phyloP scores from a whole-genome alignment of 192 early-diverging fungal genomes.

The Gaertneriomyces sp. region DNA sequence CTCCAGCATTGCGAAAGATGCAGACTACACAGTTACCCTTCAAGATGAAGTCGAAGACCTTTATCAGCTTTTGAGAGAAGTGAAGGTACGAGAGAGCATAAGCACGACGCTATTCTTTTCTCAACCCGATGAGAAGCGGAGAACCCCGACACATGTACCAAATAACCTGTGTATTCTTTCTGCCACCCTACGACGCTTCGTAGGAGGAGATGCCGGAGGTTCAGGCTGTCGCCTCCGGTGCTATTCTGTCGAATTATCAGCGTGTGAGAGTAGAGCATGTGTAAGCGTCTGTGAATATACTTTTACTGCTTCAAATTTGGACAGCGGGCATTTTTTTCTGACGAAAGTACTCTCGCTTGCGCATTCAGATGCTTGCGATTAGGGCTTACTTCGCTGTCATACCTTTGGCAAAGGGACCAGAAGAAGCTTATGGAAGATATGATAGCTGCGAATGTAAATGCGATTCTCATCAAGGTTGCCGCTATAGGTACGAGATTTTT shows the following conservation, averaged over 20 bases:
- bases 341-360: not conserved
- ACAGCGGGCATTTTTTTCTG: not conserved
- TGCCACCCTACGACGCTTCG: too few relatives aligned
- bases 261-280: slow-evolving; percentile 95
- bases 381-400: slow-evolving; percentile 77
- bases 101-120: too few relatives aligned
- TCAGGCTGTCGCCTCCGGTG: slow-evolving; percentile 85
- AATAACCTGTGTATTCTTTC: too few relatives aligned
- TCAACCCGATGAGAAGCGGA: too few relatives aligned
- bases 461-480: slow-evolving; percentile 92
- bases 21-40: slow-evolving; percentile 64
- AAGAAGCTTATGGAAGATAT: slow-evolving; percentile 78
- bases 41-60: slow-evolving; percentile 96
- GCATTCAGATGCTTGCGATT: slow-evolving; percentile 70
- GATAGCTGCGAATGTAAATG: slow-evolving; percentile 70
- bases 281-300: slow-evolving; percentile 42
- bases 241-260: slow-evolving; percentile 96
- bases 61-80: slow-evolving; percentile 64
- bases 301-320: not conserved
- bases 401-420: slow-evolving; percentile 89
- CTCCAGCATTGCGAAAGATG: slow-evolving; percentile 53
- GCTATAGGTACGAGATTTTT: slow-evolving; percentile 48
- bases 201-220: slow-evolving; percentile 68
- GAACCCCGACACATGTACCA: too few relatives aligned
- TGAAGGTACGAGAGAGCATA: slow-evolving; percentile 50